Base-by-base conservation (phyloP, 805 yeast genomes). In the Starmera pachycereana region DNA sequence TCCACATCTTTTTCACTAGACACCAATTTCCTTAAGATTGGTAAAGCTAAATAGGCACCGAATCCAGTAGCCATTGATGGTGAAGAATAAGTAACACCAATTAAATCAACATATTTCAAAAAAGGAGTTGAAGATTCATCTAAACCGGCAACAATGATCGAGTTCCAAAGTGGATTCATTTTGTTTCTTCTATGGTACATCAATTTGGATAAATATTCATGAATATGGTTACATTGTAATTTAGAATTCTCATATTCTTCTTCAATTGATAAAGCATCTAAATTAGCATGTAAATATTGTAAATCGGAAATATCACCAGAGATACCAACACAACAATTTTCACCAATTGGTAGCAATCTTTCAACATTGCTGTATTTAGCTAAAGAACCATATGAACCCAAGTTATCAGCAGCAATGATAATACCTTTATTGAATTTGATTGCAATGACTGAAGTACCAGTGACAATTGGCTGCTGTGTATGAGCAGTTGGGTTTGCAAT, bases 81-180 rank as follows among this genome's bases (percentile, higher is more conserved):
- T 0, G 97, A 72, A 4, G 85, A 72, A 61, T 85, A 92, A 3
- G 95, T 74, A 25, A 88, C 96, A 38, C 99, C 99, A 44, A 89
- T 72, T 44, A 92, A 68, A 60, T 92, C 96, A 36, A 88, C 95
- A 56, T 85, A 89, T 49, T 81, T 78, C 55, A 92, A 69, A 52
- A 83, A 84, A 35, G 92, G 87, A 49, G 74, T 70, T 36, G 66
- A 71, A 33, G 78, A 78, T 47, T 74, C 77, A 57, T 83, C 82
- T 50, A 82, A 70, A 9, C 99, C 99, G 12, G 88, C 96, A 39
- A 92, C 97, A 41, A 92, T 69, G 32, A 84, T 65, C 1, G 97
- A 82, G 62, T 92, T 92, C 97, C 97, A 92, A 48, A 88, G 70
- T 19, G 99, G 99, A 59, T 92, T 78, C 90, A 92, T 81, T 62